These are phyloP conservation scores for Phyllosticta capitalensis DNA, from an alignment of 2,329 filamentous ascomycete species.

Conservation along the genomic window DNA sequence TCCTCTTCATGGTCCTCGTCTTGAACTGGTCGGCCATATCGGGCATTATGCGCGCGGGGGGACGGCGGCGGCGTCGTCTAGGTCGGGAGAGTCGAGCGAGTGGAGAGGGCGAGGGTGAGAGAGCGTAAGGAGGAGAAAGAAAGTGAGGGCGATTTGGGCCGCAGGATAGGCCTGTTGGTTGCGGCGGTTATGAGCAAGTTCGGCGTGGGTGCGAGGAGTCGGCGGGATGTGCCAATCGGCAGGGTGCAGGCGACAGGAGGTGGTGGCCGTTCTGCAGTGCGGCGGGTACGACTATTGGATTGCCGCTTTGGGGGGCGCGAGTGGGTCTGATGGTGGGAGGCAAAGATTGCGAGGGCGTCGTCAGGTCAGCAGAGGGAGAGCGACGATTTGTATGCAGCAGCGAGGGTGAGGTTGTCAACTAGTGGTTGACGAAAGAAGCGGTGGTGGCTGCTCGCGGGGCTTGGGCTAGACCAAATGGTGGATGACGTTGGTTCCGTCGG, in stretches of 20 bases:
- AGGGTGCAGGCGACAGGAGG: constrained; percentile 9
- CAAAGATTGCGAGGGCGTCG: background rate
- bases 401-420: constrained; percentile 1
- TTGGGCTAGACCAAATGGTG: background rate
- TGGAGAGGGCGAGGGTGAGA: background rate
- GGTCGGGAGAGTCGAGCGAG: background rate
- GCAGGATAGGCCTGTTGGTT: constrained; percentile 7
- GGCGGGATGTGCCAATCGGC: constrained; percentile 6
- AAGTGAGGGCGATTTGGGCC: constrained; percentile 39
- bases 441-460: background rate
- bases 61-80: background rate
- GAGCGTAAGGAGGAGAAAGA: background rate
- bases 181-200: background rate
- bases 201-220: background rate
- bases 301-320: constrained; percentile 9
- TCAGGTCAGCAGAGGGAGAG: background rate
- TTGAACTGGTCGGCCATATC: constrained; percentile 46
- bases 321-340: constrained; percentile 3
- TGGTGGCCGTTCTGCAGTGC: constrained; percentile 9
- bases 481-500: background rate
- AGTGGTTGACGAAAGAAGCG: background rate
- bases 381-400: constrained; percentile 2
- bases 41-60: constrained; percentile 6
- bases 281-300: constrained; percentile 7
- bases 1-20: constrained; percentile 84